Conservation (phyloP, 805 yeast genomes). For the Aciculoconidium aculeatum region DNA sequence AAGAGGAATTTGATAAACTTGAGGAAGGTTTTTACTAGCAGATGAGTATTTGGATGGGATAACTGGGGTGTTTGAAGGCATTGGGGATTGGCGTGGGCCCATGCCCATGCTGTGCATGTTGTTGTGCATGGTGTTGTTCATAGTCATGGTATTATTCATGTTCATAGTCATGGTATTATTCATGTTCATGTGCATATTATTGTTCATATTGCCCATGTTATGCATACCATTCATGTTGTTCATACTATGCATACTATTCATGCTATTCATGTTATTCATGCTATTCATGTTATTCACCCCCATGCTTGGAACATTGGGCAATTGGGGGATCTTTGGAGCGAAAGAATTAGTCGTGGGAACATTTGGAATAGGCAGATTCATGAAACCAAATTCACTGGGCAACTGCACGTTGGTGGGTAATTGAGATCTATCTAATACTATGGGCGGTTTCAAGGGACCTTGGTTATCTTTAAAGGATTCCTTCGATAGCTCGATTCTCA, state of each 20-base stretch:
- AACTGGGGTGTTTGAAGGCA: too few species aligned
- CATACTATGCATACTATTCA: too few species aligned
- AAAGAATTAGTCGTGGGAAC: not conserved
- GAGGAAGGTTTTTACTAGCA: conserved; percentile 56
- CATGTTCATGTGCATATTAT: too few species aligned
- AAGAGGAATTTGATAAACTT: conserved; percentile 39
- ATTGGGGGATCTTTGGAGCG: too few species aligned
- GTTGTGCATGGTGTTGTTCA: too few species aligned
- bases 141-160: conserved; percentile 2
- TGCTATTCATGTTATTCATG: too few species aligned
- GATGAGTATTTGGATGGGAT: conserved; percentile 45
- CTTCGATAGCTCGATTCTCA: conserved; percentile 56
- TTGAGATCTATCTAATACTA: conserved; percentile 39
- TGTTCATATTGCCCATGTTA: too few species aligned
- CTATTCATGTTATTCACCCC: too few species aligned
- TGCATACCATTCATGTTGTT: too few species aligned
- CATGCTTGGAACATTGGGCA: too few species aligned
- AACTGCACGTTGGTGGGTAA: conserved; percentile 54
- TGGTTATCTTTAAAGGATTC: conserved; percentile 44
- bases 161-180: not conserved
- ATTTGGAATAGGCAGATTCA: conserved; percentile 1
- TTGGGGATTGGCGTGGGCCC: too few species aligned
- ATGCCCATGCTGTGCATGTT: too few species aligned
- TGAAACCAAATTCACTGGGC: conserved; percentile 52
- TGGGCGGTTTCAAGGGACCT: conserved; percentile 34